Percentiles rank a stretch among this genome's conserved stretches.
These are phyloP conservation scores for Linnemannia elongata DNA, from an alignment of 192 early-diverging fungal genomes.

Conservation along the genomic window DNA sequence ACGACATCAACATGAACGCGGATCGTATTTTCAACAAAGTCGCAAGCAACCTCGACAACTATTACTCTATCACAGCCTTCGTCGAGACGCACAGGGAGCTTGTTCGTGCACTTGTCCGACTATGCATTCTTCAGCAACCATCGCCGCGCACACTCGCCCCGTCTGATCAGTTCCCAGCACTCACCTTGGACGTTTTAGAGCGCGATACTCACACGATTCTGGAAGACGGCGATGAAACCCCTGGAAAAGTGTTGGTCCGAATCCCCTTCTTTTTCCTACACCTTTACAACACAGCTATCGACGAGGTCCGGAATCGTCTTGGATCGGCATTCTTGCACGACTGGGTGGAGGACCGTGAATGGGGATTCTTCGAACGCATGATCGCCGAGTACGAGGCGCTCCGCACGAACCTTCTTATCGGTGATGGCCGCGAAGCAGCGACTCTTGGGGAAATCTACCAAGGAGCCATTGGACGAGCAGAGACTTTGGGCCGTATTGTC, in stretches of 20 bases:
- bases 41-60: neutral
- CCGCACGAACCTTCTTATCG: constrained; percentile 25
- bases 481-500: constrained; percentile 28
- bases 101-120: constrained; percentile 12
- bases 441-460: constrained; percentile 25
- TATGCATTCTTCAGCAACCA: neutral
- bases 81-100: neutral
- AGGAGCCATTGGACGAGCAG: constrained; percentile 23
- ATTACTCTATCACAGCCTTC: neutral
- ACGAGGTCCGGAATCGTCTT: constrained; percentile 11
- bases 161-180: constrained; percentile 2
- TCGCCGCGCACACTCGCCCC: neutral
- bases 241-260: neutral
- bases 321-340: constrained; percentile 8
- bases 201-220: constrained; percentile 13
- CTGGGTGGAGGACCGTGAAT: constrained; percentile 11
- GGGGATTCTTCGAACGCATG: constrained; percentile 16
- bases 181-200: constrained; percentile 27
- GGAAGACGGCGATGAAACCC: neutral
- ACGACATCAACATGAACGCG: neutral
- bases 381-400: constrained; percentile 20
- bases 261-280: constrained; percentile 11
- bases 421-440: constrained; percentile 10
- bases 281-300: constrained; percentile 5
- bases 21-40: neutral